These are phyloP conservation scores for Exserohilum rostratum DNA, from an alignment of 2,329 filamentous ascomycete genomes.

Conservation along the genomic window DNA sequence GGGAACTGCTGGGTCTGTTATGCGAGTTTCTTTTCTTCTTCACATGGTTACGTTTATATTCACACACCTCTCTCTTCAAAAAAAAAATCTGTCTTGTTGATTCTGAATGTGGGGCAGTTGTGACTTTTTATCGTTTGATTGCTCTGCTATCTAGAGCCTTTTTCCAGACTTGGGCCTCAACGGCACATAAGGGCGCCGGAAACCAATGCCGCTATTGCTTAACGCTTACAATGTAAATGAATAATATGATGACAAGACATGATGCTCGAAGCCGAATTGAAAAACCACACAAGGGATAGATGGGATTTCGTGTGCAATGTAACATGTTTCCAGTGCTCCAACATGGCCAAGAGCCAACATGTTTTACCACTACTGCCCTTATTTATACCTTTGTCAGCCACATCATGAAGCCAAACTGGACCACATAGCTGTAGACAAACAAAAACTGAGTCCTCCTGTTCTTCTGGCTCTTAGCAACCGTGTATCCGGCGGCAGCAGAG, in stretches of 20 bases:
- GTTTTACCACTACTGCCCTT: too few species aligned
- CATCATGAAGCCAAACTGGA: conserved; percentile 97
- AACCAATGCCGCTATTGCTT: neutral
- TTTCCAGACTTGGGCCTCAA: neutral
- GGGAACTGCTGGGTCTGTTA: too few species aligned
- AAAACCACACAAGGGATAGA: too few species aligned
- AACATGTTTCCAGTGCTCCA: too few species aligned
- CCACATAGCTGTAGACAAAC: conserved; percentile 76
- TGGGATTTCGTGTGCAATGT: too few species aligned
- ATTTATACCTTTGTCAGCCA: conserved; percentile 60
- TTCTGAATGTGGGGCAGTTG: too few species aligned
- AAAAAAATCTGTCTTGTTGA: too few species aligned
- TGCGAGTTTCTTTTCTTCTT: too few species aligned
- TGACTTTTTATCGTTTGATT: neutral
- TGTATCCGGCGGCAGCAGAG: conserved; percentile 61
- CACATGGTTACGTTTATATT: too few species aligned
- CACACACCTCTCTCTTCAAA: too few species aligned
- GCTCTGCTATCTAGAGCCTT: neutral
- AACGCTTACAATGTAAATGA: neutral
- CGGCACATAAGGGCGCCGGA: neutral
- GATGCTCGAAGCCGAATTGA: too few species aligned
- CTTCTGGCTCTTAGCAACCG: conserved; percentile 76
- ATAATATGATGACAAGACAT: neutral
- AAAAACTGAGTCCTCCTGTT: conserved; percentile 43
- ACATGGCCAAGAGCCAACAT: too few species aligned